Evolutionary conservation across 331 rosid species (phyloP).

Genomic region (Pyrus hybrid): DNA sequence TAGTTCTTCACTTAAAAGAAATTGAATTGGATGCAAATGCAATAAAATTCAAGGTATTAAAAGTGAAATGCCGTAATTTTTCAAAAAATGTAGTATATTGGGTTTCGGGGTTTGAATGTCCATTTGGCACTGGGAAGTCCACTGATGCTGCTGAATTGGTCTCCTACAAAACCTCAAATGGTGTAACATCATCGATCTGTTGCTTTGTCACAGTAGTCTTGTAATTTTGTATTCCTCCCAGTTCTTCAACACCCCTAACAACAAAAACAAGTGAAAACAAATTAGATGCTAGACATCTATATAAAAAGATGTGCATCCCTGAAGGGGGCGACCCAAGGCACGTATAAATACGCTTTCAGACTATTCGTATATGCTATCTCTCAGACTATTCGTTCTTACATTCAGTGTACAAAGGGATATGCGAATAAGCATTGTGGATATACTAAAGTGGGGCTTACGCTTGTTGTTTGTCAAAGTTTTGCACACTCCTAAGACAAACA

Average conservation of each 20-base stretch:
- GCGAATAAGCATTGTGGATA: too few species aligned
- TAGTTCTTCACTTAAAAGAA: background rate
- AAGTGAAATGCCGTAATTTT: background rate
- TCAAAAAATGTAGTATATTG: slow-evolving; percentile 22
- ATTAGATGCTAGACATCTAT: background rate
- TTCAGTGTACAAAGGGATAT: too few species aligned
- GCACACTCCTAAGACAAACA: too few species aligned
- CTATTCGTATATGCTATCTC: too few species aligned
- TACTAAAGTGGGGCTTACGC: too few species aligned
- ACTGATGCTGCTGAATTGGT: slow-evolving; percentile 23
- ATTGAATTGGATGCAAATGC: background rate
- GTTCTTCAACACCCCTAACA: slow-evolving; percentile 13
- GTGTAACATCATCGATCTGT: slow-evolving; percentile 5
- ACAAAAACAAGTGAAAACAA: background rate
- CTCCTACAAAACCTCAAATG: slow-evolving; percentile 27
- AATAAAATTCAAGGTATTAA: background rate
- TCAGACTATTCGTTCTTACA: too few species aligned
- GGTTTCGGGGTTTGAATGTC: slow-evolving; percentile 28
- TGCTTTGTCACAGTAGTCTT: slow-evolving; percentile 19
- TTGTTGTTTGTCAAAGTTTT: too few species aligned
- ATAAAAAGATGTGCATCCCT: too few species aligned
- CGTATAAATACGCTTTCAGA: too few species aligned
- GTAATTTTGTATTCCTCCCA: slow-evolving; percentile 15
- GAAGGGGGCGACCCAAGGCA: too few species aligned
- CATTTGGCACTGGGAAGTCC: slow-evolving; percentile 24